Conservation (phyloP, 352 stramenopile species). For the Phytophthora sp. region DNA sequence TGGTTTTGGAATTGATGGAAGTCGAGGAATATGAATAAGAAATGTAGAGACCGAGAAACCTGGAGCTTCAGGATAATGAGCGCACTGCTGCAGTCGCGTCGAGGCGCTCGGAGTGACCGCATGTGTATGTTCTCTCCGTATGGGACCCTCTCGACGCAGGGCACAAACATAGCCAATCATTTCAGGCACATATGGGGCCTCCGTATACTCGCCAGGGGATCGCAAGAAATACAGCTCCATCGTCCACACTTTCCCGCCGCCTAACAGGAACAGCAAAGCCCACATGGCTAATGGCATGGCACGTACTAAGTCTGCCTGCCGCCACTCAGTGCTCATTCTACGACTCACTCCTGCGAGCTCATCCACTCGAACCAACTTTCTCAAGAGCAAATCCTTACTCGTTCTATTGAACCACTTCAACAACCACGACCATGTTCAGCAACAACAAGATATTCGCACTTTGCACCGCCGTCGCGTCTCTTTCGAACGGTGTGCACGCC, state of each 20-base stretch:
- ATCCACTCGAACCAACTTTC: constrained; percentile 4
- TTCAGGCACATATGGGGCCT: background rate
- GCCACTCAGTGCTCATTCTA: background rate
- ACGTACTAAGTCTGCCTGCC: too few species aligned
- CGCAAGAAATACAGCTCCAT: background rate
- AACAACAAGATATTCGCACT: constrained; percentile 2
- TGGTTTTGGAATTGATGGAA: constrained; percentile 4
- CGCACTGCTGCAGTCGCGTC: background rate
- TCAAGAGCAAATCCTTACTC: background rate
- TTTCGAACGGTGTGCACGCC: background rate
- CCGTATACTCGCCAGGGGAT: background rate
- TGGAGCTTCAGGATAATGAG: background rate
- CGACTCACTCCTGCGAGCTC: background rate
- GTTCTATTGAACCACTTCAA: background rate
- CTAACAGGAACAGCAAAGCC: too few species aligned
- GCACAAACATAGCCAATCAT: background rate
- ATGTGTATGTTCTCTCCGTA: background rate
- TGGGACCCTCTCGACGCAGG: background rate
- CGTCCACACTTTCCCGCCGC: too few species aligned
- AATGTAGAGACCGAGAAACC: background rate
- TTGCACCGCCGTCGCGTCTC: background rate
- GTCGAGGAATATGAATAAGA: constrained; percentile 3
- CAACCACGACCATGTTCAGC: background rate
- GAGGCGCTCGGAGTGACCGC: background rate
- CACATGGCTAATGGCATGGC: too few species aligned